Conservation (phyloP, 306 rosid species). For the Vachellia pachyceras region DNA sequence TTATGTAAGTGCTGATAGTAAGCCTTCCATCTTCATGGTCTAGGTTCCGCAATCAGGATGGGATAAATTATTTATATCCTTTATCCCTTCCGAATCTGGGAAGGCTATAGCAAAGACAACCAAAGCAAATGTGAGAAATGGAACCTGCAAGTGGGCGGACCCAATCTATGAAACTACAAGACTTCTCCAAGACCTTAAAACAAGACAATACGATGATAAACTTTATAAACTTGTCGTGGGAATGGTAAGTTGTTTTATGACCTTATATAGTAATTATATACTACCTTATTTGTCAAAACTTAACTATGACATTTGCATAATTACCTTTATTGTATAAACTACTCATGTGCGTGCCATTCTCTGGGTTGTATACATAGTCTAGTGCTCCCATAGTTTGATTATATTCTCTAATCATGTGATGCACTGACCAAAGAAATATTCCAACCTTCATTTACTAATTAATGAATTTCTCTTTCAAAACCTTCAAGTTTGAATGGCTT, state of each 20-base stretch:
- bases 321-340: constrained; percentile 14
- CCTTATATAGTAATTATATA: constrained; percentile 25
- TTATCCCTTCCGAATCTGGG: constrained; percentile 85
- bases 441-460: constrained; percentile 8
- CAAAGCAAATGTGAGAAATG: constrained; percentile 96
- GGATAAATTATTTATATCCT: constrained; percentile 93
- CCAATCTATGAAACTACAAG: constrained; percentile 98
- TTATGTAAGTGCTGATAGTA: constrained; percentile 40
- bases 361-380: constrained; percentile 11
- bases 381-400: constrained; percentile 20
- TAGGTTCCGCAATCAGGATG: constrained; percentile 97
- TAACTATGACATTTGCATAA: constrained; percentile 4
- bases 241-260: constrained; percentile 68
- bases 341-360: constrained; percentile 13
- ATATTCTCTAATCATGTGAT: constrained; percentile 24
- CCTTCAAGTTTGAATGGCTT: constrained; percentile 20
- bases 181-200: constrained; percentile 89
- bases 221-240: constrained; percentile 84
- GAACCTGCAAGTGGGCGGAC: constrained; percentile 98
- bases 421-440: constrained; percentile 16
- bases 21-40: constrained; percentile 41
- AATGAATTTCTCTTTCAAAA: constrained; percentile 20
- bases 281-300: constrained; percentile 9
- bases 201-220: constrained; percentile 89
- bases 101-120: constrained; percentile 91